A percentile compares a stretch with the other conserved stretches of the same genome.
phyloP scores from a whole-genome alignment of 2,329 filamentous ascomycete species.

The Paraphaeosphaeria sporulosa region DNA sequence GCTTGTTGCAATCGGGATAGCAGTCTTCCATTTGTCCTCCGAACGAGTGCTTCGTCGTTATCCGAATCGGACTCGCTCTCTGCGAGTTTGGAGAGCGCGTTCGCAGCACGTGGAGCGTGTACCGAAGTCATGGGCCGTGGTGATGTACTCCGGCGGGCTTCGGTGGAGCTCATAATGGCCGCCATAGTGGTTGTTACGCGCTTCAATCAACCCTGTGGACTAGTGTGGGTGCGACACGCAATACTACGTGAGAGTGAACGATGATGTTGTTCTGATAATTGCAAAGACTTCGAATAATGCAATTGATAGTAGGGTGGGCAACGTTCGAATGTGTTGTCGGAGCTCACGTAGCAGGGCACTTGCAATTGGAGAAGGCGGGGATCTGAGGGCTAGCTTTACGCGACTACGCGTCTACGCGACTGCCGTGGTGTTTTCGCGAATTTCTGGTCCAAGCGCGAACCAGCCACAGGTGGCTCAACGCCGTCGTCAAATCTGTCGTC shows the following conservation, averaged over 20 bases:
- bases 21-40: constrained; percentile 67
- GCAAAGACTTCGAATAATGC: neutral
- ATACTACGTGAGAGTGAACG: neutral
- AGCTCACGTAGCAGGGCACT: neutral
- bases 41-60: constrained; percentile 36
- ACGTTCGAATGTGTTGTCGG: neutral
- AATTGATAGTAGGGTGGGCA: neutral
- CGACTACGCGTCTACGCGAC: neutral
- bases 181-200: constrained; percentile 4
- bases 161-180: neutral
- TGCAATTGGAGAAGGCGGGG: constrained; percentile 13
- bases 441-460: constrained; percentile 1
- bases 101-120: constrained; percentile 51
- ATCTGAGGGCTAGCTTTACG: constrained; percentile 6
- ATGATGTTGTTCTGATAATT: neutral
- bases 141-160: neutral
- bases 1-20: constrained; percentile 64
- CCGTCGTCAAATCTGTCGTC: neutral
- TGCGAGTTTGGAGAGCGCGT: constrained; percentile 59
- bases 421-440: neutral
- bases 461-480: constrained; percentile 20
- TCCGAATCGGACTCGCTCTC: constrained; percentile 53
- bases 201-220: neutral
- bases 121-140: neutral
- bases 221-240: neutral